Evolutionary conservation across 192 early-diverging fungal species (phyloP).

Genomic region (Dimargaris xerosporica): DNA sequence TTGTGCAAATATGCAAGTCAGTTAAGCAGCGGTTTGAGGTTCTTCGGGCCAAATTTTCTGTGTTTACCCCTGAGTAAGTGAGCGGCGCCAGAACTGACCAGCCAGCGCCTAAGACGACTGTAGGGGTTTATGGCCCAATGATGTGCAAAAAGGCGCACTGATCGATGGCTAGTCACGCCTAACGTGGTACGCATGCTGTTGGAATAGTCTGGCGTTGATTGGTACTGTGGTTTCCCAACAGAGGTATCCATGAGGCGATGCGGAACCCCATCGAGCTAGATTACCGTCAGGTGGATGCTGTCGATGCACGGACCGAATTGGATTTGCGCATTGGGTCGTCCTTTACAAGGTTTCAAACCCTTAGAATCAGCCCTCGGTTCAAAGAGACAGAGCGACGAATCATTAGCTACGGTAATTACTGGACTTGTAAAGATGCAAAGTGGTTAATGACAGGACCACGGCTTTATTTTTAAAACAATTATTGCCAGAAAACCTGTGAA

Average conservation of each 20-base stretch:
- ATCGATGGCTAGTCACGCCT: too few relatives aligned
- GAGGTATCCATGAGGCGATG: constrained; percentile 64
- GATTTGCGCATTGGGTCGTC: constrained; percentile 85
- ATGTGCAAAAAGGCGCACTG: too few relatives aligned
- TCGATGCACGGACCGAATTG: constrained; percentile 69
- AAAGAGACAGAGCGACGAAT: constrained; percentile 35
- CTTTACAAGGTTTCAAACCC: constrained; percentile 84
- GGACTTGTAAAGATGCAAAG: too few relatives aligned
- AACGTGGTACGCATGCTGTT: too few relatives aligned
- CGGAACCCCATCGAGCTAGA: constrained; percentile 56
- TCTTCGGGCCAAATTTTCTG: constrained; percentile 77
- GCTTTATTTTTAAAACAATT: too few relatives aligned
- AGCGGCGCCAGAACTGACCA: too few relatives aligned
- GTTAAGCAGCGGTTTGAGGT: constrained; percentile 53
- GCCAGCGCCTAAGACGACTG: too few relatives aligned
- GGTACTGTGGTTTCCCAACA: too few relatives aligned
- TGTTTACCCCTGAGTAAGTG: constrained; percentile 45
- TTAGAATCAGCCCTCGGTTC: constrained; percentile 43
- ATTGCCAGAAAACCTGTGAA: too few relatives aligned
- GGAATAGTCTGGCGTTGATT: too few relatives aligned
- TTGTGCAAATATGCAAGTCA: constrained; percentile 43
- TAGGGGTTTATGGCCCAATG: too few relatives aligned
- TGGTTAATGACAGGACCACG: too few relatives aligned
- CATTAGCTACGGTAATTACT: constrained; percentile 50
- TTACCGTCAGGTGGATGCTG: constrained; percentile 54